Evolutionary conservation across 108 stramenopile genomes (phyloP).

Genomic region (Cyclotella atomus): DNA sequence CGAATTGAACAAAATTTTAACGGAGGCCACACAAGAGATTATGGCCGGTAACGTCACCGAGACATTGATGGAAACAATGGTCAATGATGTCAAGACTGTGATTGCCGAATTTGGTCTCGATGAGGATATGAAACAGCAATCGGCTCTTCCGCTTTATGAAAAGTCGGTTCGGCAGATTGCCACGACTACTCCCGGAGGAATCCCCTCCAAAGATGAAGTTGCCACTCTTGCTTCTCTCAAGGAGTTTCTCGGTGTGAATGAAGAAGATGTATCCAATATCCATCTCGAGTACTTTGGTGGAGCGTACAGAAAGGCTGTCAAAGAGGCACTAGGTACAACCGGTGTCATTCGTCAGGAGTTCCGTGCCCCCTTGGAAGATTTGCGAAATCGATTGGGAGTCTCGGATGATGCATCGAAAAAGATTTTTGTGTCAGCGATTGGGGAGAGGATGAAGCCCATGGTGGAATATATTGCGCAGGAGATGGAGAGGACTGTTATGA

Average conservation of each 20-base stretch:
- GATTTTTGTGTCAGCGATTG: conserved; percentile 72
- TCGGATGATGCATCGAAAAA: conserved; percentile 66
- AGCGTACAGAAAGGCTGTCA: conserved; percentile 77
- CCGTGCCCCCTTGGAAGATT: conserved; percentile 69
- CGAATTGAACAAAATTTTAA: conserved; percentile 64
- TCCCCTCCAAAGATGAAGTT: conserved; percentile 68
- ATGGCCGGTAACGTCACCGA: conserved; percentile 63
- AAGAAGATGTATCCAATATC: conserved; percentile 59
- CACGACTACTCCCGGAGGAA: conserved; percentile 62
- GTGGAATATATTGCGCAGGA: conserved; percentile 82
- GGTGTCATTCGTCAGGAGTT: conserved; percentile 83
- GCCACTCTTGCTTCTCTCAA: conserved; percentile 65
- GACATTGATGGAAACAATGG: conserved; percentile 70
- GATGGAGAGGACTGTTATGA: conserved; percentile 79
- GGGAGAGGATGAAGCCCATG: conserved; percentile 82
- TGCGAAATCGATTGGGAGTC: conserved; percentile 74
- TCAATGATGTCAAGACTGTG: conserved; percentile 56
- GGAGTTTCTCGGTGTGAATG: conserved; percentile 55
- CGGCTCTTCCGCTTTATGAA: conserved; percentile 65
- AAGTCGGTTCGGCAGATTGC: conserved; percentile 58
- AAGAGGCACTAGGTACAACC: conserved; percentile 86
- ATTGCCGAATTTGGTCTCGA: conserved; percentile 60
- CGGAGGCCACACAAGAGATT: conserved; percentile 67
- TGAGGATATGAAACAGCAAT: conserved; percentile 64
- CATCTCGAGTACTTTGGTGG: conserved; percentile 72